Percentiles rank a stretch among this genome's conserved stretches.
Evolutionary conservation across 1,284 basidiomycete genomes (phyloP).

Genomic region (Malassezia caprae): DNA sequence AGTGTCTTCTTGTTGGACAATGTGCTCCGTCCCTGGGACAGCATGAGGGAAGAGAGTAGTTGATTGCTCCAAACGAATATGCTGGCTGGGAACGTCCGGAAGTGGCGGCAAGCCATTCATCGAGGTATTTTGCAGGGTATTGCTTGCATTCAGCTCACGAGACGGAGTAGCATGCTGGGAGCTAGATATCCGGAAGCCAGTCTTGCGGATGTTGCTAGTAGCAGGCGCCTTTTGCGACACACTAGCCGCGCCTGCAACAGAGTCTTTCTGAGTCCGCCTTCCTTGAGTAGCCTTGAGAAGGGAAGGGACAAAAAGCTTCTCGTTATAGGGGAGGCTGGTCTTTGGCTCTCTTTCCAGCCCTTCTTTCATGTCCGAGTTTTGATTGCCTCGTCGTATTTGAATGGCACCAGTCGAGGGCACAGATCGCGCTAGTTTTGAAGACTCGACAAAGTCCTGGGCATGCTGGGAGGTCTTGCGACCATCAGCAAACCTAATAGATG

Average conservation of each 20-base stretch:
- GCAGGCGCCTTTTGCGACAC: background rate
- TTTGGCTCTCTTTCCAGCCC: slow-evolving; percentile 44
- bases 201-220: slow-evolving; percentile 22
- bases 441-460: slow-evolving; percentile 21
- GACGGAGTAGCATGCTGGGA: background rate
- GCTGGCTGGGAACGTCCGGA: slow-evolving; percentile 26
- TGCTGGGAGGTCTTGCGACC: slow-evolving; percentile 21
- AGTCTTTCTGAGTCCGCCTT: slow-evolving; percentile 11
- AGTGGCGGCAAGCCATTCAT: slow-evolving; percentile 35
- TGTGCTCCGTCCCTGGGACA: background rate
- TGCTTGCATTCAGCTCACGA: background rate
- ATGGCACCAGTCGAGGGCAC: slow-evolving; percentile 10
- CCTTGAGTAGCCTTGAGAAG: slow-evolving; percentile 31
- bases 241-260: background rate
- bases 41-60: slow-evolving; percentile 1
- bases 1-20: background rate
- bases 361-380: slow-evolving; percentile 18
- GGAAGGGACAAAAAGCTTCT: slow-evolving; percentile 42
- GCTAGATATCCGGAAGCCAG: slow-evolving; percentile 24
- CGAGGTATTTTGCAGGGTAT: background rate
- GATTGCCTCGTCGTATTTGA: slow-evolving; percentile 19
- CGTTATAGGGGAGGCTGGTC: slow-evolving; percentile 44
- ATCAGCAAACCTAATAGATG: slow-evolving; percentile 23
- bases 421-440: slow-evolving; percentile 2
- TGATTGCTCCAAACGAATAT: slow-evolving; percentile 24